Conservation (phyloP, 2,329 filamentous ascomycete genomes). For the Triangularia verruculosa region DNA sequence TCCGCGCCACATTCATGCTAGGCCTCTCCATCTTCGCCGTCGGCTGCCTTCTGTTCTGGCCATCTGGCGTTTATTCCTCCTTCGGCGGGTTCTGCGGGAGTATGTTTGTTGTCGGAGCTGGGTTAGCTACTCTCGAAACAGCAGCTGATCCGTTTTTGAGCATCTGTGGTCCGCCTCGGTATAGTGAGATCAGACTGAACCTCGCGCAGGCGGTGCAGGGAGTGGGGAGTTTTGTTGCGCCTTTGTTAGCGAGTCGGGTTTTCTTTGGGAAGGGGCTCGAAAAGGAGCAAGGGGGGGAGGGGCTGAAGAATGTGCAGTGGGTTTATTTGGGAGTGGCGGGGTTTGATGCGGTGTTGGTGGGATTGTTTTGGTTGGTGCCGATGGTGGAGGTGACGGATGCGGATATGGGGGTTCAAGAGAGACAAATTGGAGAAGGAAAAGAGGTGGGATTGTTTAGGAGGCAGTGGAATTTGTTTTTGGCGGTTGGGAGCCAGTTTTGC, state of each 20-base stretch:
- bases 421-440: slow-evolving; percentile 33
- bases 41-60: slow-evolving; percentile 58
- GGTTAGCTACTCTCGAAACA: slow-evolving; percentile 53
- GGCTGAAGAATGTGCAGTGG: slow-evolving; percentile 60
- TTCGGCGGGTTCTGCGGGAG: slow-evolving; percentile 60
- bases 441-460: slow-evolving; percentile 52
- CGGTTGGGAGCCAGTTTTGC: slow-evolving; percentile 60
- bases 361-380: slow-evolving; percentile 55
- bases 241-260: slow-evolving; percentile 57
- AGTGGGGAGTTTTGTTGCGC: slow-evolving; percentile 55
- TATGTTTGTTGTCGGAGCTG: slow-evolving; percentile 45
- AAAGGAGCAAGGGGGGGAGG: slow-evolving; percentile 36
- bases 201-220: slow-evolving; percentile 58
- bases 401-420: slow-evolving; percentile 56
- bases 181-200: slow-evolving; percentile 57
- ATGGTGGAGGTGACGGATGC: slow-evolving; percentile 56
- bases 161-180: slow-evolving; percentile 57
- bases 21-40: slow-evolving; percentile 55
- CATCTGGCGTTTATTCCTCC: slow-evolving; percentile 50
- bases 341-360: slow-evolving; percentile 55
- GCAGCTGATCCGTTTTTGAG: slow-evolving; percentile 53
- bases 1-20: slow-evolving; percentile 65
- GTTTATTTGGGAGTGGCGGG: slow-evolving; percentile 60
- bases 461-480: slow-evolving; percentile 60
- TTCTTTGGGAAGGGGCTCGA: slow-evolving; percentile 57